Evolutionary conservation across 179 eudicot genomes (phyloP), one percentile per base, ranked within the genome.

Genomic region (Vitellaria paradoxa): DNA sequence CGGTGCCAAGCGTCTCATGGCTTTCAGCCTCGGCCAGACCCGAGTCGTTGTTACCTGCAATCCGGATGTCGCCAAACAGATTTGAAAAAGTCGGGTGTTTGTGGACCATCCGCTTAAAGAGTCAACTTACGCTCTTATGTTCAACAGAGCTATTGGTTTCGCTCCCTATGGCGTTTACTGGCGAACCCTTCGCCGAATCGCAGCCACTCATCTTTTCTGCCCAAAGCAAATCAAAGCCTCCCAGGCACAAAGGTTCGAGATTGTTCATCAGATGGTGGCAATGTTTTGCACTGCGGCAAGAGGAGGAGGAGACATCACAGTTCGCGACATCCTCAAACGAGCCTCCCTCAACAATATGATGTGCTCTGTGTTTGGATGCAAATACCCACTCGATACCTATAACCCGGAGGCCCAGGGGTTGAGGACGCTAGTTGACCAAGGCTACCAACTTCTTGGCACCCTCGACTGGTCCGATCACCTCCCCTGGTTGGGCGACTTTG

Each of bases 261-360:
- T 92, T 15, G 90, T 81, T 3, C 12, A 69, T 7, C 86, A 87
- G 85, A 78, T 92, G 90, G 91, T 87, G 64, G 79, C 46, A 6
- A 66, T 59, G 55, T 30, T 90, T 6, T 20, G 74, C 10, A 46
- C 5, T 30, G 4, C 15, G 18, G 37, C 1, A 30, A 30, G 37
- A 30, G 37, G 37, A 30, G 37, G 37, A 55, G 76, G 23, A 50
- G 40, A 57, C 0, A 30, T 92, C 26, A 56, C 78, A n/a, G 94
- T 83, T 12, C 78, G 96, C 20, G 92, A 93, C 1, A 76, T 73
- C 24, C 71, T 96, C 24, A 90, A 81, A 73, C 74, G 65, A 45
- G 99, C 98, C 53, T 91, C 99, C 2, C 80, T 96, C 9, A 81
- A 82, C 57, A 93, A 89, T 85, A 93, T 96, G 98, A 96, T 96